phyloP scores from a whole-genome alignment of 371 early-diverging fungal genomes.

The Mortierella sp. region DNA sequence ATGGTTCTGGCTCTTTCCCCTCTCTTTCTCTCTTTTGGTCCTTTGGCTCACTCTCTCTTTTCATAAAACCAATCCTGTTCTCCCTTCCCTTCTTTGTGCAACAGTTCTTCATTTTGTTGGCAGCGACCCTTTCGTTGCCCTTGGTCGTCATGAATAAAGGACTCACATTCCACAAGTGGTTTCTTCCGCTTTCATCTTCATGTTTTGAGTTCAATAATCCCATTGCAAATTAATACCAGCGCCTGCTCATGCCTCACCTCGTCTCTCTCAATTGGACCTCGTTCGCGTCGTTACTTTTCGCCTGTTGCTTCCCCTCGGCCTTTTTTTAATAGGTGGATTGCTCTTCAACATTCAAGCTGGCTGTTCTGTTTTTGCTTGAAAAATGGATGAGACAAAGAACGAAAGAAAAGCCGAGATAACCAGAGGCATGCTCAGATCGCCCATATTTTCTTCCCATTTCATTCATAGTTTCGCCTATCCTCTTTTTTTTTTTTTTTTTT shows the following conservation, averaged over 20 bases:
- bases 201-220: too few relatives aligned
- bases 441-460: too few relatives aligned
- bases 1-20: slow-evolving; percentile 1
- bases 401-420: not conserved
- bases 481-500: not conserved
- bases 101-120: not conserved
- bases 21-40: not conserved
- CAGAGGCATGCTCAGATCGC: not conserved
- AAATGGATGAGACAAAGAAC: not conserved
- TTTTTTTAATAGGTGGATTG: not conserved
- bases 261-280: too few relatives aligned
- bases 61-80: not conserved
- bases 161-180: too few relatives aligned
- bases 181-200: too few relatives aligned
- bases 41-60: not conserved
- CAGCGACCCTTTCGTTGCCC: not conserved
- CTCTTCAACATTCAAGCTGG: not conserved
- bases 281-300: too few relatives aligned
- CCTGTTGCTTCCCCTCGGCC: not conserved
- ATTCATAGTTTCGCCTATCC: not conserved
- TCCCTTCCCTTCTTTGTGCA: slow-evolving; percentile 4
- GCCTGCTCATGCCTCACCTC: too few relatives aligned
- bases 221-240: too few relatives aligned
- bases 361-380: not conserved
- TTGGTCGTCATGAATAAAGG: too few relatives aligned